Conservation (phyloP, 371 early-diverging fungal species). For the Mortierella sp. region DNA sequence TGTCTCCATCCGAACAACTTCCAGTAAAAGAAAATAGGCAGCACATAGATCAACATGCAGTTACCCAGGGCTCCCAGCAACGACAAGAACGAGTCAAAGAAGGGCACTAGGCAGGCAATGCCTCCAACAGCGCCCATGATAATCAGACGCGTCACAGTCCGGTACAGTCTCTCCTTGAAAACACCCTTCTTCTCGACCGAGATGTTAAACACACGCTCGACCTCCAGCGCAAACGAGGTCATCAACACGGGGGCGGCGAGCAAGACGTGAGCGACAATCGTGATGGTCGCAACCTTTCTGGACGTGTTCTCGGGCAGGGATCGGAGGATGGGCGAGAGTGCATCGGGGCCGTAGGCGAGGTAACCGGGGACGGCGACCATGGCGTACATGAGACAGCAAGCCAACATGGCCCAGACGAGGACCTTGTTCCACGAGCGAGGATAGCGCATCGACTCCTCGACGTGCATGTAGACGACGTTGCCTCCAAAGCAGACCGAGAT, state of each 20-base stretch:
- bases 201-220: constrained; percentile 61
- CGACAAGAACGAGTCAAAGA: constrained; percentile 84
- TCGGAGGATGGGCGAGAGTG: constrained; percentile 76
- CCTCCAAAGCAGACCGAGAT: constrained; percentile 86
- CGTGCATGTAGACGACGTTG: constrained; percentile 85
- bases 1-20: constrained; percentile 75
- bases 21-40: constrained; percentile 85
- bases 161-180: constrained; percentile 61
- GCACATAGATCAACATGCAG: constrained; percentile 82
- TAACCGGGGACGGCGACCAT: constrained; percentile 84
- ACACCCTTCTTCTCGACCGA: constrained; percentile 16
- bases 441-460: constrained; percentile 85
- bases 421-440: constrained; percentile 82
- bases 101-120: constrained; percentile 81
- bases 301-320: constrained; percentile 71
- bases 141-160: constrained; percentile 69
- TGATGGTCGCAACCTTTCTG: constrained; percentile 69
- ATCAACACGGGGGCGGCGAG: constrained; percentile 84
- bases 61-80: constrained; percentile 86
- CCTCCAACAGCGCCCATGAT: constrained; percentile 62
- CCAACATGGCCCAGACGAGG: constrained; percentile 73
- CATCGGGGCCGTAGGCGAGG: constrained; percentile 77
- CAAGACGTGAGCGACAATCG: constrained; percentile 87
- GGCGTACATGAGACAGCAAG: constrained; percentile 82
- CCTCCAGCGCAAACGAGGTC: constrained; percentile 82